Base-by-base conservation (phyloP, 1,284 basidiomycete genomes). In the Rugiboletus extremiorientalis region DNA sequence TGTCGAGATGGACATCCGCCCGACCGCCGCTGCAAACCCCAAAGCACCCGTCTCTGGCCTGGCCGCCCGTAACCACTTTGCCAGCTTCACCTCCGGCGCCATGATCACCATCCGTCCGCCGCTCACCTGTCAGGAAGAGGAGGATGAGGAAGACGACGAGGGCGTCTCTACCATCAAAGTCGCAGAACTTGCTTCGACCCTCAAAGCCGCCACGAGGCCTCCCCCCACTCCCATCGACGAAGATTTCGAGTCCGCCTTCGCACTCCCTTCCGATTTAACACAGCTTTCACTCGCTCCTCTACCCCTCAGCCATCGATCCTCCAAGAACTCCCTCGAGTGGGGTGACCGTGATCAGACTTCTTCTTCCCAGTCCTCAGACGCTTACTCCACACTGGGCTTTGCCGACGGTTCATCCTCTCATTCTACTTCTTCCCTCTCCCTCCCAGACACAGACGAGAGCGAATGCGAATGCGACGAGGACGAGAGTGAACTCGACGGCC, bases 281-380 rank as follows among this genome's bases (percentile, higher is more conserved):
- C 85, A 82, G 63, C 80, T 92, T 43, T 92, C 91, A 28, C 83
- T 92, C 47, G 84, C 85, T 43, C 87, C 89, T 56, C 76, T 88
- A 58, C 83, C 86, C 31, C 81, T 90, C 33, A 82, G 78, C 63
- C 87, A 88, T 66, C 83, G 87, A 50, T 81, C 85, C 14, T 92
- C 90, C 56, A 91, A 91, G 74, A 83, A 83, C 51, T 91, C 90
- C 3, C 77, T 92, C 28, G 89, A 91, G 73, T 92, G 89, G 88
- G 86, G 87, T 36, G 89, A 91, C 74, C 87, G 84, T 70, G 88
- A 92, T 65, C 84, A 89, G 53, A 89, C 89, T 4, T 84, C 81
- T 3, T 91, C 90, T 15, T 92, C 90, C 6, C 86, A 89, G 65
- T 91, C 89, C 18, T 92, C 90, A 27, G 90, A 92, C 69, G 83